Evolutionary conservation across 768 basidiomycete species (phyloP), one percentile per base, ranked within the genome.

Genomic region (Sporobolomyces roseus): DNA sequence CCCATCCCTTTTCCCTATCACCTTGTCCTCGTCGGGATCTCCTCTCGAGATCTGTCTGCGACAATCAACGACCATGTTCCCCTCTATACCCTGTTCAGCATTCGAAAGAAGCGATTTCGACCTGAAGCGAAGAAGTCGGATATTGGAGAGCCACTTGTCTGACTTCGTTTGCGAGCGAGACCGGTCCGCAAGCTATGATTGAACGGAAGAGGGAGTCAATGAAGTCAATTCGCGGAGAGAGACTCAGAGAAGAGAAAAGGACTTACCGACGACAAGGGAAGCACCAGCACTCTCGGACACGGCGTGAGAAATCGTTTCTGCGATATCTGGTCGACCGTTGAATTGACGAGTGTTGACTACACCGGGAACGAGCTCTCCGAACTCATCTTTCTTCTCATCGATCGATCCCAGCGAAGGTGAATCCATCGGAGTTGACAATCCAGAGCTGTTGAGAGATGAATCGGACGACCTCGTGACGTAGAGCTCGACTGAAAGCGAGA

Each of bases 121-220:
- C 10, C 38, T 17, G 38, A 41, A 41, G 9, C 10, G 17, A 17
- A 41, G 38, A 17, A 9, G 9, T 41, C 38, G n/a, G n/a, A n/a
- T n/a, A n/a, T n/a, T n/a, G n/a, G n/a, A n/a, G n/a, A n/a, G n/a
- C n/a, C n/a, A n/a, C n/a, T n/a, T n/a, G n/a, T n/a, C n/a, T n/a
- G n/a, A n/a, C n/a, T n/a, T n/a, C n/a, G n/a, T n/a, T n/a, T n/a
- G n/a, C n/a, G n/a, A n/a, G n/a, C n/a, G n/a, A n/a, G n/a, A n/a
- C n/a, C n/a, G n/a, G 64, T 30, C 64, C 64, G 29, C 64, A 65
- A 21, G 64, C 64, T 65, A 33, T 17, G 36, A 30, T 41, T 19
- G 25, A 41, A 55, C 30, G 6, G 38, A 41, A 9, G 17, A 41
- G 38, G 17, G 17, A 41, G 38, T 41, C 38, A 41, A 17, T 41